A percentile compares a stretch with the other conserved stretches of the same genome.
phyloP scores from a whole-genome alignment of 805 yeast genomes.

The Wickerhamomyces bisporus region DNA sequence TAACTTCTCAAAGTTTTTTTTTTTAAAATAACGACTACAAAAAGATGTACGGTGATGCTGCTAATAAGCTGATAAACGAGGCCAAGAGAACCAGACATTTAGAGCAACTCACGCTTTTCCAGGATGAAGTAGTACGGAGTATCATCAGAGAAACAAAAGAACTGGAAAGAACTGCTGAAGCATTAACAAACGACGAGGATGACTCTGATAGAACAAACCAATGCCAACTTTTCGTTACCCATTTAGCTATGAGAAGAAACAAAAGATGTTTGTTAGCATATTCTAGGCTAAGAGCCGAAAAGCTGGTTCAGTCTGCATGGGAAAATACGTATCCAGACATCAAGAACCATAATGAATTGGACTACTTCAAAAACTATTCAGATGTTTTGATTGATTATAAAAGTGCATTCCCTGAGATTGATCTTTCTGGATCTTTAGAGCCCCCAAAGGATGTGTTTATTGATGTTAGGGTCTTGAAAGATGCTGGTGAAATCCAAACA shows the following conservation, averaged over 20 bases:
- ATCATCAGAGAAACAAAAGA: slow-evolving; percentile 69
- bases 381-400: slow-evolving; percentile 72
- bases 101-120: slow-evolving; percentile 63
- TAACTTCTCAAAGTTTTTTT: no score
- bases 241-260: slow-evolving; percentile 77
- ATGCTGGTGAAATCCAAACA: slow-evolving; percentile 96
- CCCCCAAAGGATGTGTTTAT: slow-evolving; percentile 92
- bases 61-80: slow-evolving; percentile 76
- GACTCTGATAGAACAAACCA: slow-evolving; percentile 43
- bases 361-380: slow-evolving; percentile 65
- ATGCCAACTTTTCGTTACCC: slow-evolving; percentile 53
- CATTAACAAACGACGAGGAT: slow-evolving; percentile 30
- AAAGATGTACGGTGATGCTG: slow-evolving; percentile 92
- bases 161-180: slow-evolving; percentile 52
- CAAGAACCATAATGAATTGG: slow-evolving; percentile 74
- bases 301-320: slow-evolving; percentile 70
- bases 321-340: slow-evolving; percentile 51
- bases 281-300: slow-evolving; percentile 63
- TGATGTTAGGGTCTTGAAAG: slow-evolving; percentile 88
- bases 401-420: slow-evolving; percentile 76
- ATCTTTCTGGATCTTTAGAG: slow-evolving; percentile 78
- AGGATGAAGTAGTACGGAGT: slow-evolving; percentile 62
- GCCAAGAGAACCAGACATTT: slow-evolving; percentile 74
- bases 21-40: no score
- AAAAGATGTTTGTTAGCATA: slow-evolving; percentile 87